Percentiles rank a stretch among this genome's conserved stretches.
phyloP scores from a whole-genome alignment of 2,329 filamentous ascomycete genomes.

The Neofusicoccum laricinum region DNA sequence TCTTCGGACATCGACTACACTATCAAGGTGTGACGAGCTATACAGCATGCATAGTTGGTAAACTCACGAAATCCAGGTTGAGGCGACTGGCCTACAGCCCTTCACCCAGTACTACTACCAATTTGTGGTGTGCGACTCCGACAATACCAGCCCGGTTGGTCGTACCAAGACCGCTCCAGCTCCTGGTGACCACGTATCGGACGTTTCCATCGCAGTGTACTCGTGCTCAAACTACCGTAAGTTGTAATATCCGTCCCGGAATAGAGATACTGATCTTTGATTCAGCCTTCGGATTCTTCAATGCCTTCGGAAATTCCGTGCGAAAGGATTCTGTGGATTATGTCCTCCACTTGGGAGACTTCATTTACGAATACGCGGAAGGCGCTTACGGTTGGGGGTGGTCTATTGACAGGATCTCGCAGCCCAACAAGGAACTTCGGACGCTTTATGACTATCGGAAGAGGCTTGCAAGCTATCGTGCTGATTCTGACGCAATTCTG shows the following conservation, averaged over 20 bases:
- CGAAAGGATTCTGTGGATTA: conserved; percentile 41
- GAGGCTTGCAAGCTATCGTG: conserved; percentile 40
- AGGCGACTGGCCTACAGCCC: conserved; percentile 58
- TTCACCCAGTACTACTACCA: conserved; percentile 68
- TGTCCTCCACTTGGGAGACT: conserved; percentile 42
- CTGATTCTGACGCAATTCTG: conserved; percentile 39
- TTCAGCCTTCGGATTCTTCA: conserved; percentile 47
- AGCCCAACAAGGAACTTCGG: conserved; percentile 37
- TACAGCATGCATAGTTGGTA: too few species aligned
- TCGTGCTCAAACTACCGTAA: conserved; percentile 67
- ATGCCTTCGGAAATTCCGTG: conserved; percentile 45
- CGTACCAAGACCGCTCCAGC: conserved; percentile 66
- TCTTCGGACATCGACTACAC: conserved; percentile 72
- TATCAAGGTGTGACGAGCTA: conserved; percentile 52
- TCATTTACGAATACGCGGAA: conserved; percentile 43
- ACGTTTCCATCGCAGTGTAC: conserved; percentile 65
- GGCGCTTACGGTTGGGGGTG: conserved; percentile 37
- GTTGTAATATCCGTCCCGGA: conserved; percentile 20
- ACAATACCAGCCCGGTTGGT: conserved; percentile 59
- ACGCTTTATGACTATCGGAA: conserved; percentile 46
- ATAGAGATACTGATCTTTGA: background rate
- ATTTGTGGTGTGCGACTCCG: conserved; percentile 63
- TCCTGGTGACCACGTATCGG: conserved; percentile 52
- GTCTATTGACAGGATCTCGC: conserved; percentile 29
- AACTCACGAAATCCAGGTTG: conserved; percentile 46